Conservation (phyloP, 768 basidiomycete genomes). For the Tylopilus sp. region DNA sequence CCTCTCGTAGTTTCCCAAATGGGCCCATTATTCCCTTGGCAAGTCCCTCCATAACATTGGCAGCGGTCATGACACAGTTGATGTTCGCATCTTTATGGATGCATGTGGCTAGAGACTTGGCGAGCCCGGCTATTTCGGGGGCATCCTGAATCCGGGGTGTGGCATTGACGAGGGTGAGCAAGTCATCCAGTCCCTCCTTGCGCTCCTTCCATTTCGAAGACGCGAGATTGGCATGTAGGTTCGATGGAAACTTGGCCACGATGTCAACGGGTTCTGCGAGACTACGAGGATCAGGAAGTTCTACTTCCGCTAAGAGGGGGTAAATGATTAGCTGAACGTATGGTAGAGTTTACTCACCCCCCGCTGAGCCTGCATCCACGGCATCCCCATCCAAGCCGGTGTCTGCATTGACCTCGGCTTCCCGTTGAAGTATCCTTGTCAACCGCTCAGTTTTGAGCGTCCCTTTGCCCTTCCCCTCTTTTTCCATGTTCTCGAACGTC, state of each 20-base stretch:
- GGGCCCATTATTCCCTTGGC: slow-evolving; percentile 74
- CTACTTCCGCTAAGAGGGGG: slow-evolving; percentile 37
- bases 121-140: slow-evolving; percentile 71
- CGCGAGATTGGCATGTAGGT: slow-evolving; percentile 67
- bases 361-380: slow-evolving; percentile 46
- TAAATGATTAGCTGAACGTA: slow-evolving; percentile 6
- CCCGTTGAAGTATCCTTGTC: slow-evolving; percentile 74
- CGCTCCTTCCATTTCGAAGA: slow-evolving; percentile 99
- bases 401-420: slow-evolving; percentile 49
- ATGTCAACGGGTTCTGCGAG: slow-evolving; percentile 83
- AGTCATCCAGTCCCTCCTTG: slow-evolving; percentile 85
- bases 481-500: slow-evolving; percentile 79
- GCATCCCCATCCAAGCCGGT: slow-evolving; percentile 33
- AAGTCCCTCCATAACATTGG: slow-evolving; percentile 79
- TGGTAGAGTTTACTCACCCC: slow-evolving; percentile 38
- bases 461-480: slow-evolving; percentile 83
- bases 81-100: slow-evolving; percentile 91
- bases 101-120: slow-evolving; percentile 72
- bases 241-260: slow-evolving; percentile 67
- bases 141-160: slow-evolving; percentile 79
- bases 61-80: slow-evolving; percentile 88
- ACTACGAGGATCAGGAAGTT: slow-evolving; percentile 69
- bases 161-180: slow-evolving; percentile 63
- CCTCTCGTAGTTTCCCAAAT: slow-evolving; percentile 74
- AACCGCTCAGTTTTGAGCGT: slow-evolving; percentile 72